phyloP scores from a whole-genome alignment of 1,284 basidiomycete genomes.

The Ganoderma lucidum region DNA sequence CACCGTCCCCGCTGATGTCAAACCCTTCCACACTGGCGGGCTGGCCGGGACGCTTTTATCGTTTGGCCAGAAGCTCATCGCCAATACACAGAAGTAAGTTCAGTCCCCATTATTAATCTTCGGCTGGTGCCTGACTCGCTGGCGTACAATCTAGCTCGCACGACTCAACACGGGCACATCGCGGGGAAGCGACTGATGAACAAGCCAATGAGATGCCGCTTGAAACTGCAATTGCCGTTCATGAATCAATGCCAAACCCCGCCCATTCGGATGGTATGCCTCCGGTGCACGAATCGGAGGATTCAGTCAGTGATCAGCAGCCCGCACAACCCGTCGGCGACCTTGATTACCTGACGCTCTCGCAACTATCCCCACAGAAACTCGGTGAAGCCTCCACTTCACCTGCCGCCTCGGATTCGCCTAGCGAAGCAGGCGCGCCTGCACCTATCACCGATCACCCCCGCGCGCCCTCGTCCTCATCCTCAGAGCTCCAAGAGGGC shows the following conservation, averaged over 20 bases:
- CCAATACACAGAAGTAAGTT: slow-evolving; percentile 28
- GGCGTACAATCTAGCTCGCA: slow-evolving; percentile 1
- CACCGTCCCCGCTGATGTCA: slow-evolving; percentile 15
- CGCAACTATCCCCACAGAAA: slow-evolving; percentile 35
- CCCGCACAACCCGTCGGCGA: background rate
- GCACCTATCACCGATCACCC: slow-evolving; percentile 17
- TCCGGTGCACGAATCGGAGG: background rate
- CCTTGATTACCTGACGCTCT: slow-evolving; percentile 28
- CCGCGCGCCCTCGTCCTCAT: background rate
- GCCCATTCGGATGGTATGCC: background rate
- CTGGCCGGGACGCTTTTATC: slow-evolving; percentile 38
- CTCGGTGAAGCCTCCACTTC: slow-evolving; percentile 5
- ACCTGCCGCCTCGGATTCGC: slow-evolving; percentile 16
- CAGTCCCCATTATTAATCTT: background rate
- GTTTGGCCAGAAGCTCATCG: slow-evolving; percentile 32
- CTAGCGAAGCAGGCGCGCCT: slow-evolving; percentile 17
- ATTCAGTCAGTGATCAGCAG: background rate
- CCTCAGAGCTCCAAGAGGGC: slow-evolving; percentile 13
- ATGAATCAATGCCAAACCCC: background rate
- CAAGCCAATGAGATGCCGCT: background rate
- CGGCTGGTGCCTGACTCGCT: background rate
- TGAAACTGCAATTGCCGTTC: background rate
- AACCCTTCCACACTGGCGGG: slow-evolving; percentile 25
- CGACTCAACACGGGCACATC: background rate
- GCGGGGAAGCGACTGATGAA: background rate